phyloP scores from a whole-genome alignment of 164 flowering plant genomes.

The Nymphaea colorata region DNA sequence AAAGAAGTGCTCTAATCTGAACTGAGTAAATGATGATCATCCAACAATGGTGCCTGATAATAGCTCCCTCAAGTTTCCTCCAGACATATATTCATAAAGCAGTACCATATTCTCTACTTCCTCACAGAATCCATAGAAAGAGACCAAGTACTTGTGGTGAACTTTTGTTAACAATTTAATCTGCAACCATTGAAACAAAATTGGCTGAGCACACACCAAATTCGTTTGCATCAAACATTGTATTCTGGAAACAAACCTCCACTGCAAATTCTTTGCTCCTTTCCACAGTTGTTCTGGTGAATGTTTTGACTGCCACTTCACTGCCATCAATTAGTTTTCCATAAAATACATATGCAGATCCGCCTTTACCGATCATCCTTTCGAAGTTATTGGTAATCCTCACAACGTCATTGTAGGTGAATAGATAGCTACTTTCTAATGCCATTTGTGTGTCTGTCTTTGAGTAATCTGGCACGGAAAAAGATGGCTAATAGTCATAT shows the following conservation, averaged over 20 bases:
- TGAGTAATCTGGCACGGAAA: too few relatives aligned
- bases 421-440: too few relatives aligned
- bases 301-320: slow-evolving; percentile 40
- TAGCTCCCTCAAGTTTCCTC: slow-evolving; percentile 25
- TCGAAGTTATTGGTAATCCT: slow-evolving; percentile 28
- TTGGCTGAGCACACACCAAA: background rate
- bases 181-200: slow-evolving; percentile 11
- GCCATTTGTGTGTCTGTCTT: too few relatives aligned
- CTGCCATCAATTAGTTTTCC: slow-evolving; percentile 18
- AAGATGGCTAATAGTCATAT: too few relatives aligned
- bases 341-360: slow-evolving; percentile 34
- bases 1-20: background rate
- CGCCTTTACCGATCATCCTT: slow-evolving; percentile 31
- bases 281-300: slow-evolving; percentile 23
- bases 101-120: slow-evolving; percentile 24
- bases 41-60: slow-evolving; percentile 18
- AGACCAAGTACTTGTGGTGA: slow-evolving; percentile 36
- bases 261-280: slow-evolving; percentile 26
- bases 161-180: slow-evolving; percentile 29
- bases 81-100: slow-evolving; percentile 45
- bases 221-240: background rate
- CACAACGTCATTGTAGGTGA: slow-evolving; percentile 19
- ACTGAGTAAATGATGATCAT: background rate
- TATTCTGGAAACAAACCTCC: slow-evolving; percentile 25
- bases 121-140: slow-evolving; percentile 35